Conservation (phyloP, 1,284 basidiomycete genomes). For the Trichosporon faecale region DNA sequence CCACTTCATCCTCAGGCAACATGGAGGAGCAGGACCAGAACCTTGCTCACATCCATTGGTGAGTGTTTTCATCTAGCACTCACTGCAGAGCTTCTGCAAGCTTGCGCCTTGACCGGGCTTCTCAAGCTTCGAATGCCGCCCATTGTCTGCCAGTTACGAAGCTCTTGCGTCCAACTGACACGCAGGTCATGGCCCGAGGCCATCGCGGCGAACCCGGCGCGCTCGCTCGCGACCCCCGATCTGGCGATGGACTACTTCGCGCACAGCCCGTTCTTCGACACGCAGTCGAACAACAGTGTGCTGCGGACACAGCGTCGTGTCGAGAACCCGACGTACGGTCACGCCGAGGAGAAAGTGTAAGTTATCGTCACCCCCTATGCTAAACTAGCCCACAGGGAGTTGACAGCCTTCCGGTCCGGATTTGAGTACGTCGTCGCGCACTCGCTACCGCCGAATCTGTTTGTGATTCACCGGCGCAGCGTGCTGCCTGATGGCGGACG, state of each 20-base stretch:
- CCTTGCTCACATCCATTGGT: constrained; percentile 49
- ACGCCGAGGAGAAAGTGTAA: constrained; percentile 45
- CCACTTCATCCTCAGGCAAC: not conserved
- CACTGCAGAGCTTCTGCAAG: not conserved
- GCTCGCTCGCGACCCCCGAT: constrained; percentile 40
- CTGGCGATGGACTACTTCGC: constrained; percentile 51
- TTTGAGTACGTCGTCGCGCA: constrained; percentile 49
- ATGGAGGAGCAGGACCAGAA: constrained; percentile 42
- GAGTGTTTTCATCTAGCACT: not conserved
- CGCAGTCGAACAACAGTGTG: constrained; percentile 44
- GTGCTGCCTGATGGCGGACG: constrained; percentile 33
- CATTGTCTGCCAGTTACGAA: too few species aligned
- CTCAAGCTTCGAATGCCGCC: too few species aligned
- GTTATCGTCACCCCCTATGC: constrained; percentile 12
- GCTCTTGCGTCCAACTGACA: constrained; percentile 17
- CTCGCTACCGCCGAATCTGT: constrained; percentile 41
- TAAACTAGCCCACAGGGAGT: constrained; percentile 29
- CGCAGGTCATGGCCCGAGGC: constrained; percentile 48
- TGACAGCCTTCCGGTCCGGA: constrained; percentile 36
- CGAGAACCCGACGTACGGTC: constrained; percentile 42
- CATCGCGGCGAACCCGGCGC: constrained; percentile 42
- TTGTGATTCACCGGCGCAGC: constrained; percentile 42
- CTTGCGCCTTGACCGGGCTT: too few species aligned
- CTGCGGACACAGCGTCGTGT: constrained; percentile 42
- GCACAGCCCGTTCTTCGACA: constrained; percentile 47